phyloP scores from a whole-genome alignment of 2,329 filamentous ascomycete species.

The Lojkania enalia region DNA sequence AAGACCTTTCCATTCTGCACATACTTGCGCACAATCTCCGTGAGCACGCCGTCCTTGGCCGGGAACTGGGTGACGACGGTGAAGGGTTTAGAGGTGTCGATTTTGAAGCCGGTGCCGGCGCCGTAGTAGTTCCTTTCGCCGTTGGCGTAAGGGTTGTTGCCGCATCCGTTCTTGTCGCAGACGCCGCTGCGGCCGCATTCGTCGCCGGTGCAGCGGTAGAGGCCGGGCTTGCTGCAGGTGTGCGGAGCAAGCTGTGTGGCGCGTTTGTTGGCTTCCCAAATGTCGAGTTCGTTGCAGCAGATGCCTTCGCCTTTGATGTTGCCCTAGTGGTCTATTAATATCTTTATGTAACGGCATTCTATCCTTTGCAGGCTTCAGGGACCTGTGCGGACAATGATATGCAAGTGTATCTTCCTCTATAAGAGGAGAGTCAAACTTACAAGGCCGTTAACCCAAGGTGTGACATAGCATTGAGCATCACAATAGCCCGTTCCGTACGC shows the following conservation, averaged over 20 bases:
- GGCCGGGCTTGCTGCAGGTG: conserved; percentile 50
- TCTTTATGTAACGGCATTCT: not conserved
- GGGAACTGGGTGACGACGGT: conserved; percentile 71
- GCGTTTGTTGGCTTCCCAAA: conserved; percentile 58
- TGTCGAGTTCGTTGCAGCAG: conserved; percentile 61
- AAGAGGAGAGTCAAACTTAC: conserved; percentile 24
- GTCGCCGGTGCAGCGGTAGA: conserved; percentile 49
- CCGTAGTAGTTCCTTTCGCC: conserved; percentile 35
- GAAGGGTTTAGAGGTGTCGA: conserved; percentile 63
- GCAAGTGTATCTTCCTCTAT: not conserved
- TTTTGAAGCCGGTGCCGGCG: conserved; percentile 37
- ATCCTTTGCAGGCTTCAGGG: too few relatives aligned
- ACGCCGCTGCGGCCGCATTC: conserved; percentile 42
- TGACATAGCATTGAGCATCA: conserved; percentile 51
- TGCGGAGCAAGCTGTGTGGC: conserved; percentile 55
- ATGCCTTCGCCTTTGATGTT: conserved; percentile 51
- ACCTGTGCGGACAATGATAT: not conserved
- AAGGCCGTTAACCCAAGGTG: conserved; percentile 43
- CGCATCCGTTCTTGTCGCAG: conserved; percentile 43
- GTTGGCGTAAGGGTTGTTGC: conserved; percentile 38
- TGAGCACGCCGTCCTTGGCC: conserved; percentile 60
- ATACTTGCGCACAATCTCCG: conserved; percentile 67
- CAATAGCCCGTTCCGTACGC: conserved; percentile 64
- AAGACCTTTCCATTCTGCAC: conserved; percentile 65
- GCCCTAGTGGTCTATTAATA: conserved; percentile 36